Base-by-base conservation (phyloP, 2,329 filamentous ascomycete genomes). In the Venturia asperata region DNA sequence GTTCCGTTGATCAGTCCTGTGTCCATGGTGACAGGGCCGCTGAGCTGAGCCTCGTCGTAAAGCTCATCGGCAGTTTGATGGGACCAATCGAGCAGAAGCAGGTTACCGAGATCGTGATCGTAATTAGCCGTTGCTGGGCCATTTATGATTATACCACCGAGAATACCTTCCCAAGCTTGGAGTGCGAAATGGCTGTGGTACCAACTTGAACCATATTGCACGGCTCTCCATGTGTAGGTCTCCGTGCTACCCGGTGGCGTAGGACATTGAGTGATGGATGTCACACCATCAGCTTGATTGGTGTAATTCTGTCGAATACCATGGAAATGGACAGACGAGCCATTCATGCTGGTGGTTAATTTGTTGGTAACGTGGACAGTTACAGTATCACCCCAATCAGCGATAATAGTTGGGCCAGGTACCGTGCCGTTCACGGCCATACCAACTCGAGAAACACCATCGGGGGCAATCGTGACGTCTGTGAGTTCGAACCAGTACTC, bases 1-100 rank as follows among this genome's bases (percentile, higher is more conserved):
- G 73, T 76, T 37, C 77, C 77, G 67, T 80, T 80, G 71, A 80
- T 79, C 7, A 79, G 69, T 61, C 74, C 76, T 61, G 75, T 79
- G 65, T 17, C 30, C 52, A 58, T 34, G 30, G 52, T 58, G 64
- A 62, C 17, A 67, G 68, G 37, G 45, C 21, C 61, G 69, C 70
- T 13, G 24, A 24, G 45, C 62, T 72, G 66, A 34, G 70, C 72
- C 37, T 67, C 68, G 21, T 65, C 63, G 58, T 70, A 73, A 19
- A 72, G 62, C 47, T 67, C 69, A 61, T 69, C 72, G 9, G 71
- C 74, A 41, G 76, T 74, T 21, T 69, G 67, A 67, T 79, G 78
- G 62, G 71, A 74, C 73, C 75, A 77, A 67, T 80, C 78, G 7
- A 72, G 75, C 42, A 80, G 68, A 7, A 78, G 72, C 17, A 78